Conservation (phyloP, 2,329 filamentous ascomycete species). For the Calonectria hongkongensis region DNA sequence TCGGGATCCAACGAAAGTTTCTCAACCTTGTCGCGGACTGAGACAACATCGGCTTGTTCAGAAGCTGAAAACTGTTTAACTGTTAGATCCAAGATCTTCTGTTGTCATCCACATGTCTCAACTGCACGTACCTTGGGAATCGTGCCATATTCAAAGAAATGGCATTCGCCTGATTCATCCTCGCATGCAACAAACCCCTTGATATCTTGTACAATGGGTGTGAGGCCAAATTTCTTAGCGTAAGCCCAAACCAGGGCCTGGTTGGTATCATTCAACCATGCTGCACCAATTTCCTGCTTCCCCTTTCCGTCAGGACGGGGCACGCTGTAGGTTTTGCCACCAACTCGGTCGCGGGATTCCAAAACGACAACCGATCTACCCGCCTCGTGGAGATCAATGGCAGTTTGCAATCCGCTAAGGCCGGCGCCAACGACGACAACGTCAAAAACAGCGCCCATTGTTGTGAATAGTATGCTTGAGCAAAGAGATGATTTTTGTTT, state of each 20-base stretch:
- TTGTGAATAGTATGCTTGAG: no score
- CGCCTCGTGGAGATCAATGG: slow-evolving; percentile 23
- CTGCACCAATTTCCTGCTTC: slow-evolving; percentile 19
- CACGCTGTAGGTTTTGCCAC: slow-evolving; percentile 18
- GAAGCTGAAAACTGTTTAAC: no score
- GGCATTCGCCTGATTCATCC: slow-evolving; percentile 16
- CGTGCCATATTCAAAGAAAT: slow-evolving; percentile 22
- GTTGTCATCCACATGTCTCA: no score
- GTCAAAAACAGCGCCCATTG: no score
- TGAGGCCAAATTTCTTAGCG: slow-evolving; percentile 18
- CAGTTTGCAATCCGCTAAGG: slow-evolving; percentile 35
- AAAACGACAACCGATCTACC: slow-evolving; percentile 18
- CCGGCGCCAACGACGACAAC: no score
- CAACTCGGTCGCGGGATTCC: slow-evolving; percentile 28
- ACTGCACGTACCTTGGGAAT: slow-evolving; percentile 29
- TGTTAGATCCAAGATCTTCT: background rate
- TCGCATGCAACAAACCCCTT: slow-evolving; percentile 16
- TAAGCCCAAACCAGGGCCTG: slow-evolving; percentile 31
- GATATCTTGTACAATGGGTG: slow-evolving; percentile 8
- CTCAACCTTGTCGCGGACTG: no score
- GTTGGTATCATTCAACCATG: slow-evolving; percentile 34
- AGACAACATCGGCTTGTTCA: no score
- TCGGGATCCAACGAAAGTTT: no score
- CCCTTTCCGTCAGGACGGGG: slow-evolving; percentile 7
- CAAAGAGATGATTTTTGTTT: no score